Evolutionary conservation across 306 rosid genomes (phyloP).

Genomic region (Purshia tridentata): DNA sequence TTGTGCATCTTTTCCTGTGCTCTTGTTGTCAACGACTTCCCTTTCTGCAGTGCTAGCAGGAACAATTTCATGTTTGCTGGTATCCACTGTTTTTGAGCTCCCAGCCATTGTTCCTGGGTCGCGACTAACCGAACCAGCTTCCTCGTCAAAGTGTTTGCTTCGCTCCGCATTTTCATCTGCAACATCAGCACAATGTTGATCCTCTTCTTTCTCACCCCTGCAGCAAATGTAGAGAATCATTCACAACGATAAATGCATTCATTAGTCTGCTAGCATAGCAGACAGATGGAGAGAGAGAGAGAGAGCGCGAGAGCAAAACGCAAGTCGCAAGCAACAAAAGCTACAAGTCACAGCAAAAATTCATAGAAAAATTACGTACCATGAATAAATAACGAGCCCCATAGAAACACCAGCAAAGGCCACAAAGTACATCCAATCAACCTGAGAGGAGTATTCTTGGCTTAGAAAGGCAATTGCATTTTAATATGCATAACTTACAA

Average conservation of each 20-base stretch:
- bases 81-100: conserved; percentile 42
- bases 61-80: conserved; percentile 12
- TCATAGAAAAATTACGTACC: conserved; percentile 43
- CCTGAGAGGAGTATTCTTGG: conserved; percentile 40
- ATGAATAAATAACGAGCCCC: conserved; percentile 83
- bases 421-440: conserved; percentile 93
- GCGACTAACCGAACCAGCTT: conserved; percentile 35
- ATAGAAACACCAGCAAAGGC: conserved; percentile 71
- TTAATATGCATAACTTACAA: background rate
- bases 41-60: conserved; percentile 8
- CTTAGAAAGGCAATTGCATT: conserved; percentile 29
- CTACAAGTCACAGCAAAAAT: background rate
- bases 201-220: conserved; percentile 67
- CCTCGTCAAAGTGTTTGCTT: conserved; percentile 49
- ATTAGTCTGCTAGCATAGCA: conserved; percentile 6
- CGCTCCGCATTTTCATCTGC: conserved; percentile 41
- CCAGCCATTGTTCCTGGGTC: conserved; percentile 42
- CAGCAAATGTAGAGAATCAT: conserved; percentile 21
- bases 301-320: background rate
- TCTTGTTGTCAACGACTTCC: conserved; percentile 6
- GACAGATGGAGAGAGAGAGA: background rate
- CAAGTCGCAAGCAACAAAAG: background rate
- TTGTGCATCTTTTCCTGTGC: conserved; percentile 20
- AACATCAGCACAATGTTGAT: conserved; percentile 35
- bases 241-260: background rate